A percentile compares a stretch with the other conserved stretches of the same genome.
Evolutionary conservation across 2,329 filamentous ascomycete species (phyloP).

Genomic region (Podosphaera xanthii): DNA sequence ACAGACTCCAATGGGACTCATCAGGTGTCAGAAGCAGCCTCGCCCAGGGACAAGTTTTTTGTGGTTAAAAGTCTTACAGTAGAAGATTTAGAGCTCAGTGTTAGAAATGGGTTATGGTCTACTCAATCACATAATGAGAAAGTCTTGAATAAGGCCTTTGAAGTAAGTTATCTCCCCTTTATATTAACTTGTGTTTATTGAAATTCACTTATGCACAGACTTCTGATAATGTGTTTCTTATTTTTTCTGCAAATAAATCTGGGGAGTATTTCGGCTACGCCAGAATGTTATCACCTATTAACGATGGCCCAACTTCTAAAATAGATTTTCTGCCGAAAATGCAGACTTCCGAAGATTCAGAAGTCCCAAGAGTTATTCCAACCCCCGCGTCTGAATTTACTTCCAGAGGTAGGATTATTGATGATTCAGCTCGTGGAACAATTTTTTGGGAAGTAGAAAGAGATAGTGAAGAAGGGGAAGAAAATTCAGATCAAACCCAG

Average conservation of each 20-base stretch:
- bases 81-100: conserved; percentile 73
- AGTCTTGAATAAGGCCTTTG: conserved; percentile 59
- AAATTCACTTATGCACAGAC: conserved; percentile 24
- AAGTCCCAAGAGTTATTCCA: conserved; percentile 56
- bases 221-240: conserved; percentile 65
- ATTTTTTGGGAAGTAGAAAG: conserved; percentile 85
- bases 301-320: conserved; percentile 47
- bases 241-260: conserved; percentile 94
- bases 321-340: conserved; percentile 46
- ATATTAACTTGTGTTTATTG: not conserved
- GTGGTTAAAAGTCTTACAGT: conserved; percentile 81
- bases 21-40: not conserved
- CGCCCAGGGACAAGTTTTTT: conserved; percentile 52
- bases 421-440: conserved; percentile 79
- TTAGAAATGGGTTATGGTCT: conserved; percentile 76
- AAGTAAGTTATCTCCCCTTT: conserved; percentile 26
- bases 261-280: conserved; percentile 94
- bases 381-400: conserved; percentile 58
- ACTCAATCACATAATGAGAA: conserved; percentile 87
- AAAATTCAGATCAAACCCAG: conserved; percentile 20
- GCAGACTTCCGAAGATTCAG: conserved; percentile 33
- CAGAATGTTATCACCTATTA: conserved; percentile 67
- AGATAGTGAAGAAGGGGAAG: conserved; percentile 22
- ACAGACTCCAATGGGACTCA: conserved; percentile 3
- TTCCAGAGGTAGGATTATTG: conserved; percentile 69